Base-by-base conservation (phyloP, 192 early-diverging fungal species). In the Jimgerdemannia flammicorona region DNA sequence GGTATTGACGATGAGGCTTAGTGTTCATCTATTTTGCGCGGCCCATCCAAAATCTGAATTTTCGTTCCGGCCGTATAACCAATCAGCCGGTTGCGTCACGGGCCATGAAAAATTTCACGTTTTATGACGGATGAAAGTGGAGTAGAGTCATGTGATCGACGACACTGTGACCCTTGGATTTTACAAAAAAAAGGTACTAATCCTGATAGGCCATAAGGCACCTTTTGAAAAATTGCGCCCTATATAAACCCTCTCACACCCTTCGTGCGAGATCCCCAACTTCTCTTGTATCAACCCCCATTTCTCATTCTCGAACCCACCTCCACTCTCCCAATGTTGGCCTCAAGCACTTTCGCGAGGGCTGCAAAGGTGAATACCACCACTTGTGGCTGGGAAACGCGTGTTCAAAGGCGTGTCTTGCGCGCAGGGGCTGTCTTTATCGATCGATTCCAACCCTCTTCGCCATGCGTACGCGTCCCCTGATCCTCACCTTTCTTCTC, bases 261-360 rank as follows among this genome's bases (percentile, higher is more conserved):
- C 43, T 64, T 64, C 65, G 44, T 3, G 65, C 42, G 44, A 64
- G 44, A 41, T 29, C 29, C 29, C 29, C 29, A 29, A 29, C 29
- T 29, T 29, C 29, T 29, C 29, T 29, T 29, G 29, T 29, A 29
- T 29, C 29, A 29, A 29, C 29, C 29, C 29, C 0, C 29, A 29
- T 29, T n/a, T 29, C 29, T 29, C 29, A 29, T 29, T 29, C 29
- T 29, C 29, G 1, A 0, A 0, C 29, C 29, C 0, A 29, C 29
- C 29, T 29, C 29, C 29, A 66, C 72, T 43, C 20, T 41, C 4
- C 69, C 44, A 67, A 80, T 80, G 79, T 69, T 80, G 72, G 75
- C 79, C 67, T 77, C 79, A 39, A 80, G 73, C 67, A 67, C 72
- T 69, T 76, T 80, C 70, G 71, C 74, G 69, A 80, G 72, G 72